phyloP scores from a whole-genome alignment of 768 basidiomycete species.

The Lentinus tigrinus region DNA sequence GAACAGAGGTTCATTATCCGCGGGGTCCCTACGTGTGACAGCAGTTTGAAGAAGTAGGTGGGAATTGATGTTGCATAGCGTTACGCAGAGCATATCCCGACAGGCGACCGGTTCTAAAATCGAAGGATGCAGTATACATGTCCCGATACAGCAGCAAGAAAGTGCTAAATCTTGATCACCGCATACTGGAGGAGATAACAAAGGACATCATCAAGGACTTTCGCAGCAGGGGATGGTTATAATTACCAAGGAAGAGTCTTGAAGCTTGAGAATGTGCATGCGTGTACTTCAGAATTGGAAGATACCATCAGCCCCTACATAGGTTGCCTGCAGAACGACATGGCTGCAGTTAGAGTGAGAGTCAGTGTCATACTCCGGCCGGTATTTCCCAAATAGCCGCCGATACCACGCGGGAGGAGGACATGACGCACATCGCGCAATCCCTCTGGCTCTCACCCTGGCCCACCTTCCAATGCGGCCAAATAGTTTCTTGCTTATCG shows the following conservation, averaged over 20 bases:
- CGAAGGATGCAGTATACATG: neutral
- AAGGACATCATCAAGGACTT: conserved; percentile 21
- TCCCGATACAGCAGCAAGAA: neutral
- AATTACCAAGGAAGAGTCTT: no score
- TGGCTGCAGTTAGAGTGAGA: no score
- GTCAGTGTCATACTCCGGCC: no score
- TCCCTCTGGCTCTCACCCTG: no score
- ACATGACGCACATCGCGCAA: no score
- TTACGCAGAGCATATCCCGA: conserved; percentile 7
- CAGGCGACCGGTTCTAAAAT: conserved; percentile 4
- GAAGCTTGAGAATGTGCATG: no score
- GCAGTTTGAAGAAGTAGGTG: conserved; percentile 15
- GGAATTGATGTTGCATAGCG: conserved; percentile 15
- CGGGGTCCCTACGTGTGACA: conserved; percentile 17
- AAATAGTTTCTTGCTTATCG: no score
- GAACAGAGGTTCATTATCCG: conserved; percentile 39
- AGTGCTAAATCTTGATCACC: conserved; percentile 19
- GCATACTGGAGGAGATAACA: conserved; percentile 16
- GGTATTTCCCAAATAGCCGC: no score
- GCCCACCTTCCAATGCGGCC: no score
- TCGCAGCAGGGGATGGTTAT: conserved; percentile 21
- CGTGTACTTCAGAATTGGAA: no score
- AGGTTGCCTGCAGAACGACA: no score
- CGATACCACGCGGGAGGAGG: conserved; percentile 36
- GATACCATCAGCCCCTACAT: no score